phyloP scores from a whole-genome alignment of 345 rosid species.

The Salix brachista region DNA sequence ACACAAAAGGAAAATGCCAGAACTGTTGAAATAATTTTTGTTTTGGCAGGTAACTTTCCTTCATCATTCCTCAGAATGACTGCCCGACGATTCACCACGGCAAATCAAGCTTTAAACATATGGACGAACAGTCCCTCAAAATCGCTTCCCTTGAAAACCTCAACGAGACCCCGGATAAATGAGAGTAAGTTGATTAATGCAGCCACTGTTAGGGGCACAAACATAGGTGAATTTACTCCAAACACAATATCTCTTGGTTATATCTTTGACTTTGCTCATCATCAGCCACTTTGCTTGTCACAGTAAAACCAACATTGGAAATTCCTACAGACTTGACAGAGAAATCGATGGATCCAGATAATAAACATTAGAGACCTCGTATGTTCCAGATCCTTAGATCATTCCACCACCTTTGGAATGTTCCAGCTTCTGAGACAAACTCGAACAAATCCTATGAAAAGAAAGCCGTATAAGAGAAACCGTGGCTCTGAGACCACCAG shows the following conservation, averaged over 20 bases:
- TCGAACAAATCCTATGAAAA: slow-evolving; percentile 47
- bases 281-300: slow-evolving; percentile 54
- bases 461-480: slow-evolving; percentile 58
- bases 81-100: slow-evolving; percentile 47
- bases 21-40: slow-evolving; percentile 26
- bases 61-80: slow-evolving; percentile 47
- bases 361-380: slow-evolving; percentile 39
- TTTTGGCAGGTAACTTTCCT: slow-evolving; percentile 42
- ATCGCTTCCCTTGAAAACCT: neutral
- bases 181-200: slow-evolving; percentile 52
- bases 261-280: slow-evolving; percentile 53
- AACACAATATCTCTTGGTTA: slow-evolving; percentile 53
- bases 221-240: slow-evolving; percentile 52
- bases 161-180: slow-evolving; percentile 27
- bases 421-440: slow-evolving; percentile 39
- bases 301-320: slow-evolving; percentile 38
- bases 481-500: slow-evolving; percentile 49
- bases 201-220: slow-evolving; percentile 36
- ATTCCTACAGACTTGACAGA: slow-evolving; percentile 43
- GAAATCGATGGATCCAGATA: slow-evolving; percentile 43
- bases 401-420: slow-evolving; percentile 64
- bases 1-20: slow-evolving; percentile 27
- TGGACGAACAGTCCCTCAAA: slow-evolving; percentile 34
- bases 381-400: slow-evolving; percentile 53
- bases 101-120: slow-evolving; percentile 40